Percentiles rank a stretch among this genome's conserved stretches.
Conservation (phyloP, 306 rosid genomes). For the Cicer bijugum region DNA sequence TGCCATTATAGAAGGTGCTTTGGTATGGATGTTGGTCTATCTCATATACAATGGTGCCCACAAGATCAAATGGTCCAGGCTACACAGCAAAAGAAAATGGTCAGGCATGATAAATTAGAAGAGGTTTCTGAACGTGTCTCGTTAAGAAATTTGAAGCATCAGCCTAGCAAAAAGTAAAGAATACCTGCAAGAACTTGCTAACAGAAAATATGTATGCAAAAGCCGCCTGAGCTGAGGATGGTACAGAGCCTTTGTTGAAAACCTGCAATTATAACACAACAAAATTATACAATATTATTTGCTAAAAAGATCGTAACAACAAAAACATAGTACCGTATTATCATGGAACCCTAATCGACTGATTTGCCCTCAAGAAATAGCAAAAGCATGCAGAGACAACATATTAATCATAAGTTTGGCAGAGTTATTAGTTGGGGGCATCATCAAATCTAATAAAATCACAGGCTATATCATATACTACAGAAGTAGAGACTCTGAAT, state of each 20-base stretch:
- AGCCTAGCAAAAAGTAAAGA: neutral
- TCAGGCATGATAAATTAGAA: conserved; percentile 1
- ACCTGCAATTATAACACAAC: conserved; percentile 51
- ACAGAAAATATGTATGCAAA: conserved; percentile 83
- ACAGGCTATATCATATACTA: conserved; percentile 1
- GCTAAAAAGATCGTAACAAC: conserved; percentile 7
- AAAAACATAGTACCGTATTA: neutral
- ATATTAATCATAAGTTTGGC: conserved; percentile 23
- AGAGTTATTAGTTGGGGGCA: conserved; percentile 1
- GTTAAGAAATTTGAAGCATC: conserved; percentile 4
- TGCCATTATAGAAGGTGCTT: conserved; percentile 83
- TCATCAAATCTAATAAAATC: conserved; percentile 23
- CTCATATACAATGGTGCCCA: conserved; percentile 79
- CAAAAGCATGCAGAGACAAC: neutral
- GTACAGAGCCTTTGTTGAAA: conserved; percentile 76
- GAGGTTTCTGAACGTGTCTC: conserved; percentile 10
- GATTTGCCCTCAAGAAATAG: conserved; percentile 7
- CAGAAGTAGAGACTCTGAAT: conserved; percentile 1
- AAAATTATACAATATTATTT: conserved; percentile 24
- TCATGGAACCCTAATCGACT: conserved; percentile 5
- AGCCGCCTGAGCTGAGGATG: conserved; percentile 76
- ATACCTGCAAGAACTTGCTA: conserved; percentile 92
- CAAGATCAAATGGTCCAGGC: conserved; percentile 94
- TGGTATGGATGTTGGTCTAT: conserved; percentile 78
- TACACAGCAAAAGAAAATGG: conserved; percentile 49